phyloP scores from a whole-genome alignment of 73 alveolate genomes.

The Durusdinium trenchii region DNA sequence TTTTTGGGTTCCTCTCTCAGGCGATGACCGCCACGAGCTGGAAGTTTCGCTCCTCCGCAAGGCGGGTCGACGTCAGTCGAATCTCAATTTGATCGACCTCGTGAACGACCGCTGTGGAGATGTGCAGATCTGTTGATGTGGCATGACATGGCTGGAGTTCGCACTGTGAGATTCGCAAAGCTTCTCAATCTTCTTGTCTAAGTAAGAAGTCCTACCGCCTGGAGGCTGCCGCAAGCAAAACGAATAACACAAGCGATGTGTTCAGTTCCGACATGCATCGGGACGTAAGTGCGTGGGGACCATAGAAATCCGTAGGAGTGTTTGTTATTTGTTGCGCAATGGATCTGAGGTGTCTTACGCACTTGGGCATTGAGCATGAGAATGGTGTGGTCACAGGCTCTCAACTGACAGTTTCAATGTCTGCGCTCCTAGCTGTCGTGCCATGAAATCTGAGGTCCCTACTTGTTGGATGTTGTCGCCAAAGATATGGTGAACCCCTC shows the following conservation, averaged over 20 bases:
- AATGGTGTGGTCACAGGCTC: conserved; percentile 85
- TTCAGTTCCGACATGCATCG: conserved; percentile 94
- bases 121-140: background rate
- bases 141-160: background rate
- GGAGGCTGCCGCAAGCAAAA: conserved; percentile 31
- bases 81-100: background rate
- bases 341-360: conserved; percentile 81
- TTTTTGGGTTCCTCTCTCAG: background rate
- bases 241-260: conserved; percentile 54
- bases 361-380: conserved; percentile 95
- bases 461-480: conserved; percentile 85
- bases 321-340: no score
- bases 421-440: background rate
- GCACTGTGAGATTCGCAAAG: background rate
- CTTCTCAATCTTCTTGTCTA: background rate
- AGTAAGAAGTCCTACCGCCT: background rate
- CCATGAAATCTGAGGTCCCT: conserved; percentile 45
- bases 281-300: conserved; percentile 79
- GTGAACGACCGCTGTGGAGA: no score
- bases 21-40: conserved; percentile 72
- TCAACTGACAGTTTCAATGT: no score
- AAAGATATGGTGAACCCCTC: conserved; percentile 87
- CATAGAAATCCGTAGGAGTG: background rate
- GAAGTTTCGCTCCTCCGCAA: conserved; percentile 53
- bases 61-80: background rate